phyloP scores from a whole-genome alignment of 805 yeast species.

The Komagataella kurtzmanii region DNA sequence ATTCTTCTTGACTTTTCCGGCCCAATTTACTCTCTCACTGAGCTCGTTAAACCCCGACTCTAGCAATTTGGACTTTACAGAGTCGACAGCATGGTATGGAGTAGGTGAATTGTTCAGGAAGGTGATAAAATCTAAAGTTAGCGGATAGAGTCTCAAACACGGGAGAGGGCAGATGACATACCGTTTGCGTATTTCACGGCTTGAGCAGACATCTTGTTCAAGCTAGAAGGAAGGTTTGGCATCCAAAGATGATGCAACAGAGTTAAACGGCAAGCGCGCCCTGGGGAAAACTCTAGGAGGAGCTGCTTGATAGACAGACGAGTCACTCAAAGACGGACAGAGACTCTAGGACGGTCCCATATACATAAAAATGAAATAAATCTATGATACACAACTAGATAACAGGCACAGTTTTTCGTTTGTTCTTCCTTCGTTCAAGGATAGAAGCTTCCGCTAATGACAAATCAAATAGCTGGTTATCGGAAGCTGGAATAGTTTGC shows the following conservation, averaged over 20 bases:
- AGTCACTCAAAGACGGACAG: no score
- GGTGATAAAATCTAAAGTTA: slow-evolving; percentile 39
- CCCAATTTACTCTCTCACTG: slow-evolving; percentile 64
- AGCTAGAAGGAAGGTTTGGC: background rate
- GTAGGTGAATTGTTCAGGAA: slow-evolving; percentile 83
- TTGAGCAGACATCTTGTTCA: background rate
- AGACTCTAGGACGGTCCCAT: no score
- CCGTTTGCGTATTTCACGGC: background rate
- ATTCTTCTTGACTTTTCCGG: slow-evolving; percentile 32
- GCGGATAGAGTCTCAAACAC: background rate
- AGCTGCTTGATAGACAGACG: background rate
- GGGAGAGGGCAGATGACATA: background rate
- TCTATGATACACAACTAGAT: background rate
- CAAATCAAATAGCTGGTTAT: slow-evolving; percentile 23
- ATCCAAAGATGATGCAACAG: background rate
- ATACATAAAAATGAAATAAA: no score
- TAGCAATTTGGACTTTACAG: slow-evolving; percentile 38
- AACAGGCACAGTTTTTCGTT: slow-evolving; percentile 1
- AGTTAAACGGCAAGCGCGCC: background rate
- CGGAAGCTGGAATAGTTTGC: background rate
- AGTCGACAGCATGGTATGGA: slow-evolving; percentile 84
- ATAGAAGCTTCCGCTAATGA: slow-evolving; percentile 40
- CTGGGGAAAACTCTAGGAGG: background rate
- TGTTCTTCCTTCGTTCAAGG: slow-evolving; percentile 27
- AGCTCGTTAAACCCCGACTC: slow-evolving; percentile 63